A percentile compares a stretch with the other conserved stretches of the same genome.
phyloP scores from a whole-genome alignment of 1,284 basidiomycete genomes.

The Marasmius tenuissimus region DNA sequence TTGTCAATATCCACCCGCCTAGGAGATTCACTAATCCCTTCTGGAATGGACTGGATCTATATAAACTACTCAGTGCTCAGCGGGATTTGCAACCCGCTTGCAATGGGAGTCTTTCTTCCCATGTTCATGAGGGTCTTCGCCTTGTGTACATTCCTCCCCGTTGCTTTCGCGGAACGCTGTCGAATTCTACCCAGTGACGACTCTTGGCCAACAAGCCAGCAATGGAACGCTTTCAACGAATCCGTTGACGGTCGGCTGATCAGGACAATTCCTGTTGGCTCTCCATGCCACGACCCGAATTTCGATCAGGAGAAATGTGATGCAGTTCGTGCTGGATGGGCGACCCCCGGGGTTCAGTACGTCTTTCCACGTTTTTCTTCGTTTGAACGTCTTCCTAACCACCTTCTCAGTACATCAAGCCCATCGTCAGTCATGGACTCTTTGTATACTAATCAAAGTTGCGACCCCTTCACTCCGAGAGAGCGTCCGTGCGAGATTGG shows the following conservation, averaged over 20 bases:
- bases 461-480: conserved; percentile 20
- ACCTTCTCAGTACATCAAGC: conserved; percentile 2
- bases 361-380: not conserved
- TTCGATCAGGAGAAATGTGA: conserved; percentile 11
- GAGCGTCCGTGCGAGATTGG: conserved; percentile 18
- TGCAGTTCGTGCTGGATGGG: conserved; percentile 12
- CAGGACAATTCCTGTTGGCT: conserved; percentile 20
- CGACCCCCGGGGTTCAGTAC: conserved; percentile 16
- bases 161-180: not conserved
- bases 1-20: too few relatives aligned
- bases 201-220: conserved; percentile 17
- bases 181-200: conserved; percentile 14
- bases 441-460: conserved; percentile 21
- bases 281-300: conserved; percentile 17
- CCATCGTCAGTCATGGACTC: conserved; percentile 16
- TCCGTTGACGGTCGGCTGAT: conserved; percentile 22
- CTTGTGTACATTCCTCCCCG: too few relatives aligned
- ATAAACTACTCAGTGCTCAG: too few relatives aligned
- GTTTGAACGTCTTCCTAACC: not conserved
- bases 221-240: conserved; percentile 22
- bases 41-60: too few relatives aligned
- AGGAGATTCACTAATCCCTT: too few relatives aligned
- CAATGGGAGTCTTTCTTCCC: too few relatives aligned
- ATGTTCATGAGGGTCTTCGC: too few relatives aligned
- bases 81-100: too few relatives aligned